Evolutionary conservation across 345 rosid species (phyloP), one percentile per base, ranked within the genome.

Genomic region (Citropsis articulata): DNA sequence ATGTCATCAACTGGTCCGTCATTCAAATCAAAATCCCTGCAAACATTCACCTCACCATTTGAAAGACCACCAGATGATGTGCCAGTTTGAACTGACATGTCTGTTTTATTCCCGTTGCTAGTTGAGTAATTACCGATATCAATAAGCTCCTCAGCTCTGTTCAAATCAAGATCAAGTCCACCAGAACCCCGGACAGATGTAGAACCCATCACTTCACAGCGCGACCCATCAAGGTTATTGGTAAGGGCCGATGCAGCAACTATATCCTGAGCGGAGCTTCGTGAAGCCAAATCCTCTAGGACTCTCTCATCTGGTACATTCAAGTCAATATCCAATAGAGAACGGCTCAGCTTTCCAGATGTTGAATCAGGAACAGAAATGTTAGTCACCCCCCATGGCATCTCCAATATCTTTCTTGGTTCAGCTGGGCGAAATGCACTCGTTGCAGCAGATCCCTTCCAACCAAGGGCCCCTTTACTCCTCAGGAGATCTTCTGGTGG

Each of bases 371-470:
- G 66, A 2, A 74, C 38, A 80, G 81, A 83, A n/a, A 62, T n/a
- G 40, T 69, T 76, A 31, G 72, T 75, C 4, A 85, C 76, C 71
- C 86, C 69, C 19, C 83, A 60, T 22, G 83, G 75, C 82, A 83
- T 87, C 72, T 91, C 97, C 68, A 81, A 48, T 27, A 53, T 27
- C 79, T 87, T 93, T 83, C 98, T 84, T 19, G 97, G 97, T 83
- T 91, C 99, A 71, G 99, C 97, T 24, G 99, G 99, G 18, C 99
- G 87, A 84, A 95, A 95, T 8, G 99, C 99, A 84, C 99, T 95
- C 24, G 99, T 95, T 64, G 99, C 99, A 2, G 98, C 99, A 31
- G 97, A 92, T 68, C 99, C 98, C 85, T 91, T 95, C 99, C 99
- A 95, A 57, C 99, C 98, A 87, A 92, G 82, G 71, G 82, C 84